phyloP scores from a whole-genome alignment of 495 filamentous ascomycete genomes.

The Talaromyces borbonicus region DNA sequence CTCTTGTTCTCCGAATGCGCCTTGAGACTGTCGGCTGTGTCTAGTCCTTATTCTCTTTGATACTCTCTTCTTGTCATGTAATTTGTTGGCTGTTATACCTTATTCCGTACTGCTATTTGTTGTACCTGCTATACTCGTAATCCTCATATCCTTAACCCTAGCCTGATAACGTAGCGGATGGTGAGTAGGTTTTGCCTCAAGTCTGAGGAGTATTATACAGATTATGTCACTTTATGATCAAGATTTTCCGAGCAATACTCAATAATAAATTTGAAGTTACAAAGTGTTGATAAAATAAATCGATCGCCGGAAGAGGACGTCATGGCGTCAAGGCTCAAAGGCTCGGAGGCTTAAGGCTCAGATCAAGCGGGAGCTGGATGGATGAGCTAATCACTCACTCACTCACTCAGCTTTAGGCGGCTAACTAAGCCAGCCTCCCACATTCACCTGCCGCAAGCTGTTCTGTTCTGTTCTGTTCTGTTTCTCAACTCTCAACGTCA shows the following conservation, averaged over 20 bases:
- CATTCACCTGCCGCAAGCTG: conserved; percentile 1
- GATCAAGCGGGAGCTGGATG: too few species aligned
- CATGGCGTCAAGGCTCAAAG: too few species aligned
- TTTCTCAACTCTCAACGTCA: not conserved
- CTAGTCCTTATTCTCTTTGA: conserved; percentile 25
- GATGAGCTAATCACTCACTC: too few species aligned
- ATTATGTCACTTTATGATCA: not conserved
- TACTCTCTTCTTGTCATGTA: conserved; percentile 43
- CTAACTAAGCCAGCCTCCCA: conserved; percentile 7
- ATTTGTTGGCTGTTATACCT: conserved; percentile 40
- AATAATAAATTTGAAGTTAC: not conserved
- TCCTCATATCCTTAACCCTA: too few species aligned
- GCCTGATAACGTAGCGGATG: too few species aligned
- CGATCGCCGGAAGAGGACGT: conserved; percentile 2
- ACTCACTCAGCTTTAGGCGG: conserved; percentile 2
- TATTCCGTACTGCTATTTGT: conserved; percentile 21
- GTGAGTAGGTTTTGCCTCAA: too few species aligned
- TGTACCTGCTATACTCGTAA: not conserved
- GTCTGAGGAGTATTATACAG: not conserved
- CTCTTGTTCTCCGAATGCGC: not conserved
- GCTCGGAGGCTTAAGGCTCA: too few species aligned
- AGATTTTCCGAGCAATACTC: not conserved
- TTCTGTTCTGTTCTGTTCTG: not conserved
- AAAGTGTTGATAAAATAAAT: not conserved
- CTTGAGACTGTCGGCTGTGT: not conserved